Evolutionary conservation across 176 grass and related monocot genomes (phyloP).

Genomic region (Zizania latifolia): DNA sequence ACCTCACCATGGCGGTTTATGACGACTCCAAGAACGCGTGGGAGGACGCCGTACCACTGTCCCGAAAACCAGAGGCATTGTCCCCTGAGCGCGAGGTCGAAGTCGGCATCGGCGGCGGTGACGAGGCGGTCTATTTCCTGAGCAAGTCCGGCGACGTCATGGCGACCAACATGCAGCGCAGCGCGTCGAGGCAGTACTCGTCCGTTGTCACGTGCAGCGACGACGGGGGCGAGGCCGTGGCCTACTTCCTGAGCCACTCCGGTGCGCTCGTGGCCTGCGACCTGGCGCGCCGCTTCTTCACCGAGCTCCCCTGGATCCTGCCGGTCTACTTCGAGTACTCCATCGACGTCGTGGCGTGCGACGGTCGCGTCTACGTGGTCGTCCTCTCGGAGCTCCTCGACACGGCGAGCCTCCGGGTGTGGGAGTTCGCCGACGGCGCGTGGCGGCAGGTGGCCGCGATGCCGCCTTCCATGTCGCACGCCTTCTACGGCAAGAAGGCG

Average conservation of each 20-base stretch:
- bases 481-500: slow-evolving; percentile 51
- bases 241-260: slow-evolving; percentile 61
- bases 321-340: slow-evolving; percentile 68
- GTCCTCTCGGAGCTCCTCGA: slow-evolving; percentile 87
- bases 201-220: slow-evolving; percentile 35
- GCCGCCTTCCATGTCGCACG: slow-evolving; percentile 76
- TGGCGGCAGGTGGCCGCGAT: slow-evolving; percentile 82
- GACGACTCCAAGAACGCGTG: slow-evolving; percentile 49
- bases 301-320: slow-evolving; percentile 62
- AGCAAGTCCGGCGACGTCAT: slow-evolving; percentile 82
- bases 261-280: slow-evolving; percentile 66
- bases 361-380: slow-evolving; percentile 38
- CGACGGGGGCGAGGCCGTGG: slow-evolving; percentile 34
- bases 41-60: slow-evolving; percentile 35
- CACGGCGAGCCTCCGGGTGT: slow-evolving; percentile 62
- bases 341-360: slow-evolving; percentile 70
- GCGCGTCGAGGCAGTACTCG: slow-evolving; percentile 55
- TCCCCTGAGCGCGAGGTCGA: not conserved
- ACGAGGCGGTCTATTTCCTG: slow-evolving; percentile 62
- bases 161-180: slow-evolving; percentile 65
- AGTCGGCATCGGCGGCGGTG: slow-evolving; percentile 16
- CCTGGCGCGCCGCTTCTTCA: slow-evolving; percentile 35
- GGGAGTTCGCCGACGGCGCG: slow-evolving; percentile 43
- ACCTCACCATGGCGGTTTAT: slow-evolving; percentile 48
- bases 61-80: slow-evolving; percentile 27